Evolutionary conservation across 1,139 yeast species (phyloP).

Genomic region (Pichia inconspicua): DNA sequence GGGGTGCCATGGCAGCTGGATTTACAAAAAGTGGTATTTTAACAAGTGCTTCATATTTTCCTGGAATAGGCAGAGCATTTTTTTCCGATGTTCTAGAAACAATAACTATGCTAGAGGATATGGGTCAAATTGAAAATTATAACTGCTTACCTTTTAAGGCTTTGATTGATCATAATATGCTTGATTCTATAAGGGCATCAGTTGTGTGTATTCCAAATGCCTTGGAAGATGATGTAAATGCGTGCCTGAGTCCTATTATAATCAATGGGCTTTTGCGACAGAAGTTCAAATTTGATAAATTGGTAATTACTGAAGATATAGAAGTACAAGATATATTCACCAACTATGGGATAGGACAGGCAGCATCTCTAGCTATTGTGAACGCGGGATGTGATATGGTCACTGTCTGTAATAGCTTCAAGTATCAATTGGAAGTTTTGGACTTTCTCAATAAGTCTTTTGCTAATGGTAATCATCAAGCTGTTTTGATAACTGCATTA

Average conservation of each 20-base stretch:
- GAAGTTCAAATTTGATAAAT: slow-evolving; percentile 49
- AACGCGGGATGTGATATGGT: slow-evolving; percentile 63
- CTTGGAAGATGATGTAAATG: slow-evolving; percentile 55
- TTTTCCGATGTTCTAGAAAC: slow-evolving; percentile 52
- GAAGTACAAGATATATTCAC: slow-evolving; percentile 61
- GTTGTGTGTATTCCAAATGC: slow-evolving; percentile 64
- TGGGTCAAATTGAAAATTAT: slow-evolving; percentile 45
- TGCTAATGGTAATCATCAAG: slow-evolving; percentile 43
- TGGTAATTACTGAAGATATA: slow-evolving; percentile 56
- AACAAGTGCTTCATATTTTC: slow-evolving; percentile 59
- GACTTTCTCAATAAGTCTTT: slow-evolving; percentile 49
- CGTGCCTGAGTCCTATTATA: slow-evolving; percentile 53
- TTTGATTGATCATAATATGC: slow-evolving; percentile 38
- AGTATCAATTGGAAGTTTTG: slow-evolving; percentile 54
- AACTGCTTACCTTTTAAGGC: slow-evolving; percentile 48
- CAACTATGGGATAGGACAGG: slow-evolving; percentile 59
- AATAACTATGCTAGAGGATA: slow-evolving; percentile 52
- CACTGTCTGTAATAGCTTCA: slow-evolving; percentile 51
- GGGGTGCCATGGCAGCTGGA: slow-evolving; percentile 49
- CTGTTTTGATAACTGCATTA: slow-evolving; percentile 35
- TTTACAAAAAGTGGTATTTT: slow-evolving; percentile 48
- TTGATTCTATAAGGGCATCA: slow-evolving; percentile 58
- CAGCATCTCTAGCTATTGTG: slow-evolving; percentile 48
- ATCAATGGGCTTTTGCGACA: slow-evolving; percentile 46
- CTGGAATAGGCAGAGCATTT: slow-evolving; percentile 58